These are phyloP conservation scores for Cadophora malorum DNA, from an alignment of 2,329 filamentous ascomycete genomes.

Conservation along the genomic window DNA sequence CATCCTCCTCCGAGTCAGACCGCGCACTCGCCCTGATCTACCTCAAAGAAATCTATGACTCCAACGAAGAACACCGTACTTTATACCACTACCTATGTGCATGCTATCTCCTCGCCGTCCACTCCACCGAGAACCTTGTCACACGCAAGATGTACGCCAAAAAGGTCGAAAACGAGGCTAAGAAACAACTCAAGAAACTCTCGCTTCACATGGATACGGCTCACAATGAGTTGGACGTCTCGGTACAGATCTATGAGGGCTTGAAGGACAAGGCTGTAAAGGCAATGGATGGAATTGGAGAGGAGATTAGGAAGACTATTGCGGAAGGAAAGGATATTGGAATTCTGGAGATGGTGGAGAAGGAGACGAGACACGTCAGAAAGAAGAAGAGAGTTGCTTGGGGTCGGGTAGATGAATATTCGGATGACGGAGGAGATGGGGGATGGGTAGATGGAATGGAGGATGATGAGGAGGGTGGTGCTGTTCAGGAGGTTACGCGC, in stretches of 20 bases:
- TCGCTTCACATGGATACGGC: background rate
- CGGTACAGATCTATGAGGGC: background rate
- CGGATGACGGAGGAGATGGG: background rate
- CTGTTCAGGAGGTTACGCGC: background rate
- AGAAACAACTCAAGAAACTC: background rate
- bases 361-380: background rate
- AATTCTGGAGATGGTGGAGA: background rate
- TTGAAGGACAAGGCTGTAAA: background rate
- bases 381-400: slow-evolving; percentile 4
- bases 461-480: background rate
- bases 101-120: slow-evolving; percentile 1
- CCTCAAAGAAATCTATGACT: background rate
- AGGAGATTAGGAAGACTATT: background rate
- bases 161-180: background rate
- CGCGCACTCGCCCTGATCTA: background rate
- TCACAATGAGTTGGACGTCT: background rate
- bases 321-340: background rate
- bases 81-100: background rate
- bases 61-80: background rate
- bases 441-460: background rate
- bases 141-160: background rate
- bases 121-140: background rate
- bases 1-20: background rate
- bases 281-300: background rate
- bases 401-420: background rate